Evolutionary conservation across 768 basidiomycete species (phyloP).

Genomic region (Lactarius indigo): DNA sequence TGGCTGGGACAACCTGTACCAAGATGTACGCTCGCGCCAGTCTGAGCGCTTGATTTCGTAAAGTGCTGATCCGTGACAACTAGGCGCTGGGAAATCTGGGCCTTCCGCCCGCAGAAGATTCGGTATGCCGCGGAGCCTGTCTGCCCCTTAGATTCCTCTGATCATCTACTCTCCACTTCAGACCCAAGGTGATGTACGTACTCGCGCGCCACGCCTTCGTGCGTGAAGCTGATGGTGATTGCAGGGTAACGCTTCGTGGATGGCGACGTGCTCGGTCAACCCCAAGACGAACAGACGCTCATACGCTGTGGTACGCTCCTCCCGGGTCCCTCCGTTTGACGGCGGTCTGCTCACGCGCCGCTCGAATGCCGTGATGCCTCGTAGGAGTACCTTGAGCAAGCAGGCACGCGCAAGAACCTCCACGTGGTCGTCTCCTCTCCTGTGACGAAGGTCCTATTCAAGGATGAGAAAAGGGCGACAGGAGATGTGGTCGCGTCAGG

Average conservation of each 20-base stretch:
- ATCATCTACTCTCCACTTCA: neutral
- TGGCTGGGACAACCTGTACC: conserved; percentile 18
- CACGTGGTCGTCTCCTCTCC: conserved; percentile 21
- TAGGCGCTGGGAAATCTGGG: conserved; percentile 18
- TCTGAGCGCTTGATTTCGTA: too few species aligned
- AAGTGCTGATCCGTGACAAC: neutral
- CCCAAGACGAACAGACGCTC: conserved; percentile 17
- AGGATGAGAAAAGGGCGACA: conserved; percentile 15
- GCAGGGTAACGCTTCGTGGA: conserved; percentile 18
- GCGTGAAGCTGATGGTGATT: neutral
- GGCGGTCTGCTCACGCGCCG: neutral
- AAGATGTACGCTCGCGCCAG: conserved; percentile 6
- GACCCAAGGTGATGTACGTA: conserved; percentile 13
- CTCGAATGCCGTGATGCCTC: neutral
- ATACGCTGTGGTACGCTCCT: conserved; percentile 13
- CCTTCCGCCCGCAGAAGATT: conserved; percentile 6
- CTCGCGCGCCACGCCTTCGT: neutral
- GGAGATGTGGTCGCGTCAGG: conserved; percentile 32
- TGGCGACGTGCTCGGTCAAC: conserved; percentile 17
- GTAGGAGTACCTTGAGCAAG: conserved; percentile 16
- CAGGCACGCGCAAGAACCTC: conserved; percentile 15
- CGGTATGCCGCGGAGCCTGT: neutral
- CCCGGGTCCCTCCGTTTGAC: neutral
- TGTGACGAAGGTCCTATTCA: conserved; percentile 21
- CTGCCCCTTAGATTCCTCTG: neutral